Evolutionary conservation across 2,329 filamentous ascomycete genomes (phyloP).

Genomic region (Calonectria leucothoes): DNA sequence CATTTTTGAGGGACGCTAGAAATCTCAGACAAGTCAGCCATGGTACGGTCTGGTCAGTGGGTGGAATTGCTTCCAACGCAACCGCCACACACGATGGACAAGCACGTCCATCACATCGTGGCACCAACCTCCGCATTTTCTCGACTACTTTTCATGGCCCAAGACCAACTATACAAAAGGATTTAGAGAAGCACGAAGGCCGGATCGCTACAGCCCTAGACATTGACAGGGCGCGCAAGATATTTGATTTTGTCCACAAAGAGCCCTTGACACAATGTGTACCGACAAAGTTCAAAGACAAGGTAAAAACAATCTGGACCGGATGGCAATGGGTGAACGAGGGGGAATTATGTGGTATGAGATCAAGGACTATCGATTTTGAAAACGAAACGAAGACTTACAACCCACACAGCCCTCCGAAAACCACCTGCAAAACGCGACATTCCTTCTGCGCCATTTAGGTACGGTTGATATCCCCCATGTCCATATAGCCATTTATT

Average conservation of each 20-base stretch:
- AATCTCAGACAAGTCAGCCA: constrained; percentile 66
- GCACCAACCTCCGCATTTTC: constrained; percentile 78
- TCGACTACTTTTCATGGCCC: constrained; percentile 60
- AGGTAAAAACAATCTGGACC: constrained; percentile 39
- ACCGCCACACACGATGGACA: constrained; percentile 71
- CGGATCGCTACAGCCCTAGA: constrained; percentile 84
- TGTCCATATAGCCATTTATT: background rate
- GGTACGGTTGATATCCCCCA: constrained; percentile 59
- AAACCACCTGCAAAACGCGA: constrained; percentile 46
- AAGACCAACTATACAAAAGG: constrained; percentile 62
- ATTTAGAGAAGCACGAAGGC: constrained; percentile 76
- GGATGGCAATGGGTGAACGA: constrained; percentile 39
- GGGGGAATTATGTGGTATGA: constrained; percentile 26
- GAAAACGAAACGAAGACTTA: constrained; percentile 11
- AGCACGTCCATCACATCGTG: constrained; percentile 73
- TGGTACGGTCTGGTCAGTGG: constrained; percentile 82
- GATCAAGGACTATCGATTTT: background rate
- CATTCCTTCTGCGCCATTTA: constrained; percentile 81
- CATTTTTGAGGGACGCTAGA: constrained; percentile 36
- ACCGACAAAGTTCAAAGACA: background rate
- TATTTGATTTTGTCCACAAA: constrained; percentile 67
- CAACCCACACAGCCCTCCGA: constrained; percentile 24
- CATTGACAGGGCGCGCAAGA: constrained; percentile 75
- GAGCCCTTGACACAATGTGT: constrained; percentile 17
- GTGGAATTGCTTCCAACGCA: constrained; percentile 70